Conservation (phyloP, 2,329 filamentous ascomycete species). For the Aspergillus ochraceoroseus region DNA sequence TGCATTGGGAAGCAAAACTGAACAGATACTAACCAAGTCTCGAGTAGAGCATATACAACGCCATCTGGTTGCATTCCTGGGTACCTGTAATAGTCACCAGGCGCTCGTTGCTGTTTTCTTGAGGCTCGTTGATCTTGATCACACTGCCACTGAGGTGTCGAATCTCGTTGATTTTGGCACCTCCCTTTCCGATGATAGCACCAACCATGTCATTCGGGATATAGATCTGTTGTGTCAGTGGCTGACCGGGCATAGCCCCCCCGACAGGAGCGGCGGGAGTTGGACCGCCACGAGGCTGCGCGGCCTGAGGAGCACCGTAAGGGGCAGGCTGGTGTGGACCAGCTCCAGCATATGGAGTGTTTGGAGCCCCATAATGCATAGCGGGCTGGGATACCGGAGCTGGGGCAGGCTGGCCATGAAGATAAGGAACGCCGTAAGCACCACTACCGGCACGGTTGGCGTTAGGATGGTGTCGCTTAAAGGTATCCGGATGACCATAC, state of each 20-base stretch:
- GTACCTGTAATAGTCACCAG: conserved; percentile 96
- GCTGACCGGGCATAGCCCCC: conserved; percentile 69
- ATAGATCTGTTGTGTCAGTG: conserved; percentile 95
- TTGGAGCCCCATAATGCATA: conserved; percentile 75
- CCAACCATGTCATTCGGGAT: conserved; percentile 99
- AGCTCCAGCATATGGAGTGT: conserved; percentile 69
- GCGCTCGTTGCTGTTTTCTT: conserved; percentile 97
- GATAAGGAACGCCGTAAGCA: conserved; percentile 64
- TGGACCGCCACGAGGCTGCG: conserved; percentile 60
- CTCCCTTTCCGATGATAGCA: conserved; percentile 97
- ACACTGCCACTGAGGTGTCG: conserved; percentile 94
- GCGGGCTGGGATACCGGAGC: conserved; percentile 57
- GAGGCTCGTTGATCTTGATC: conserved; percentile 99
- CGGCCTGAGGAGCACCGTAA: conserved; percentile 59
- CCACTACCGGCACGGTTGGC: conserved; percentile 71
- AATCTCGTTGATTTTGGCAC: conserved; percentile 99
- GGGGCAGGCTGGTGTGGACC: conserved; percentile 72
- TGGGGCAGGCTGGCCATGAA: conserved; percentile 60
- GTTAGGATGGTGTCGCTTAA: conserved; percentile 66
- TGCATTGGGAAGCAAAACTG: neutral
- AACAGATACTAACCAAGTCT: conserved; percentile 65
- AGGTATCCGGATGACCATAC: conserved; percentile 86
- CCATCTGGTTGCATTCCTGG: conserved; percentile 98
- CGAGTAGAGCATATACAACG: conserved; percentile 98
- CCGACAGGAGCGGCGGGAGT: conserved; percentile 63